These are phyloP conservation scores for Nigrospora oryzae DNA, from an alignment of 2,329 filamentous ascomycete species.

Conservation along the genomic window DNA sequence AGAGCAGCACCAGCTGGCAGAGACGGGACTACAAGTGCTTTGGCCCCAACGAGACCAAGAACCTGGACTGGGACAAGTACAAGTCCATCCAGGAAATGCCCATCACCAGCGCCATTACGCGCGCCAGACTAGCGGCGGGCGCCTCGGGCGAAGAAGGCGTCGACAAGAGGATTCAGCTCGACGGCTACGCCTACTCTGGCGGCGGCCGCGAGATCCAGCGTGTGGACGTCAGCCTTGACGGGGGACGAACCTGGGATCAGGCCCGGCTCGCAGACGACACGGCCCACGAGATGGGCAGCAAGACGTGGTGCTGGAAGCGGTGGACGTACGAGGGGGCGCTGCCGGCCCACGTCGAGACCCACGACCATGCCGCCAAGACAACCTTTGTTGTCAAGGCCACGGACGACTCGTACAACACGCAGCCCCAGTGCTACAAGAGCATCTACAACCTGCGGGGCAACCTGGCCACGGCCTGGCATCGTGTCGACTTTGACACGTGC, in stretches of 20 bases:
- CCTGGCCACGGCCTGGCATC: slow-evolving; percentile 60
- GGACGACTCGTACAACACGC: slow-evolving; percentile 58
- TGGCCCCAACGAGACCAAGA: slow-evolving; percentile 49
- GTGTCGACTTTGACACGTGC: slow-evolving; percentile 29
- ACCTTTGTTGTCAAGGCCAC: slow-evolving; percentile 57
- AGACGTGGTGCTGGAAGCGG: slow-evolving; percentile 54
- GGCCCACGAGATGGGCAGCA: slow-evolving; percentile 28
- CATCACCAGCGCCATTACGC: slow-evolving; percentile 58
- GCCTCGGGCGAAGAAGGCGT: slow-evolving; percentile 5
- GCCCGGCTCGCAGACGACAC: slow-evolving; percentile 47
- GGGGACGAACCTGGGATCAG: slow-evolving; percentile 55
- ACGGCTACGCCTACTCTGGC: slow-evolving; percentile 61
- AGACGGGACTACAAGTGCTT: slow-evolving; percentile 62
- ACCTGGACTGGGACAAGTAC: slow-evolving; percentile 54
- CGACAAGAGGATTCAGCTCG: slow-evolving; percentile 24
- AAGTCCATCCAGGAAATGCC: slow-evolving; percentile 61
- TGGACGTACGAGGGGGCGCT: slow-evolving; percentile 49
- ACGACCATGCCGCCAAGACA: slow-evolving; percentile 28
- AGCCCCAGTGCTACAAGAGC: slow-evolving; percentile 50
- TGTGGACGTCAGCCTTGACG: slow-evolving; percentile 59
- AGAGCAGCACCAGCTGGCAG: slow-evolving; percentile 59
- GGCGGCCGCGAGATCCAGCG: slow-evolving; percentile 57
- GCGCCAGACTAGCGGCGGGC: slow-evolving; percentile 12
- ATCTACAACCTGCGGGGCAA: slow-evolving; percentile 60
- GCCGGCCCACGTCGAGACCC: slow-evolving; percentile 19